Evolutionary conservation across 768 basidiomycete species (phyloP), one percentile per base, ranked within the genome.

Genomic region (Rhodotorula paludigena): DNA sequence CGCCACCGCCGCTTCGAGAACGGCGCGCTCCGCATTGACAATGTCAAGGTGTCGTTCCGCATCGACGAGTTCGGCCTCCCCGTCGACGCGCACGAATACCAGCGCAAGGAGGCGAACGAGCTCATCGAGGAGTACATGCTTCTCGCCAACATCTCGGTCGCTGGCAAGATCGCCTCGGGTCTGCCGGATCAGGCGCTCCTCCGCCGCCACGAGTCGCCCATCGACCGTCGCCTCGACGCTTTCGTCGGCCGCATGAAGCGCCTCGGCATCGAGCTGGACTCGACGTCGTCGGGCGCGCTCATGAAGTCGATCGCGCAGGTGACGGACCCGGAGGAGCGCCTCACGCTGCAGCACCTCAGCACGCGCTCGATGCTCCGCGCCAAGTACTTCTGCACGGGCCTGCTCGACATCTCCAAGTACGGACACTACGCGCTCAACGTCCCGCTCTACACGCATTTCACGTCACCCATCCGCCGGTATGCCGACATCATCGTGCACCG

Each of bases 321-420:
- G 67, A 76, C 82, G 47, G 85, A 86, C 59, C 66, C 62, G 42
- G 55, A 61, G 33, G 87, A 87, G 64, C 87, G 86, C 63, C 80
- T 84, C 57, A 82, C 92, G n/a, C 81, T 99, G 16, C 87, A 92
- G 78, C 77, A 96, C 41, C 82, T 97, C 48, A 58, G 58, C 59
- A 86, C 85, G 78, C 96, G 96, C 79, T 88, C 92, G n/a, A 97
- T 92, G 68, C 89, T 91, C 66, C 85, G 87, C 58, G 91, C 96
- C 73, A 93, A 92, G 79, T 99, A 99, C 80, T 98, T 98, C 86
- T 99, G 96, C 77, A 85, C 92, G 33, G 96, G 96, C 70, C 97
- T 97, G 94, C 82, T 99, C 74, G 96, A 99, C 79, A 99, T 99
- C 75, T 91, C 92, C 48, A 97, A 97, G 81, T 99, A 98, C 76